phyloP scores from a whole-genome alignment of 805 yeast genomes.

The Sugiyamaella chiloensis region DNA sequence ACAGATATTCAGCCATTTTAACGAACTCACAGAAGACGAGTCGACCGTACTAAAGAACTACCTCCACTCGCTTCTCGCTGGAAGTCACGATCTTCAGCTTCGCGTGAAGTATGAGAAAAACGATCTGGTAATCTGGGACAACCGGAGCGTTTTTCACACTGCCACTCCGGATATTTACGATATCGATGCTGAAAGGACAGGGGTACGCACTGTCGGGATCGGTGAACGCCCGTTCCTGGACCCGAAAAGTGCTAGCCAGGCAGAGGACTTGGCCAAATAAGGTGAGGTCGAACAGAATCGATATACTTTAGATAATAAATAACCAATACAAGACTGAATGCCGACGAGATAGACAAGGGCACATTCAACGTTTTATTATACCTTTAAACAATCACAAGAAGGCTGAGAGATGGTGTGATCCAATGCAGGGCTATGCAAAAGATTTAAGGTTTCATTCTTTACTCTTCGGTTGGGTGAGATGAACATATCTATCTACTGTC shows the following conservation, averaged over 20 bases:
- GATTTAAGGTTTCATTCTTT: no score
- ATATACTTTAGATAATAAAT: no score
- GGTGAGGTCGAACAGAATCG: no score
- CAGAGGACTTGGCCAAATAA: no score
- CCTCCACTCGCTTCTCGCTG: conserved; percentile 48
- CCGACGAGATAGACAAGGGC: no score
- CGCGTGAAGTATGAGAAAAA: conserved; percentile 56
- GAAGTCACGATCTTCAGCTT: conserved; percentile 33
- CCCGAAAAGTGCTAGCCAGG: conserved; percentile 19
- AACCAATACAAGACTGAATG: no score
- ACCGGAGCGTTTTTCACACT: conserved; percentile 63
- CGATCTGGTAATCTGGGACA: conserved; percentile 75
- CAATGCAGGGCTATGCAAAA: no score
- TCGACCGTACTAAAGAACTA: conserved; percentile 45
- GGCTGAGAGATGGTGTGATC: no score
- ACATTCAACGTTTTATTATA: no score
- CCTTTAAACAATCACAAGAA: no score
- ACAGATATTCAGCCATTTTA: conserved; percentile 47
- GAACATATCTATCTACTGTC: no score
- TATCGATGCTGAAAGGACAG: conserved; percentile 25
- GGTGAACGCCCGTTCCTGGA: conserved; percentile 33
- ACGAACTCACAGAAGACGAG: conserved; percentile 52
- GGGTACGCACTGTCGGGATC: conserved; percentile 29
- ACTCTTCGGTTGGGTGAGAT: no score
- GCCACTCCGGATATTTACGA: conserved; percentile 67